Evolutionary conservation across 108 stramenopile species (phyloP).

Genomic region (Cyclotella choctawhatcheeana): DNA sequence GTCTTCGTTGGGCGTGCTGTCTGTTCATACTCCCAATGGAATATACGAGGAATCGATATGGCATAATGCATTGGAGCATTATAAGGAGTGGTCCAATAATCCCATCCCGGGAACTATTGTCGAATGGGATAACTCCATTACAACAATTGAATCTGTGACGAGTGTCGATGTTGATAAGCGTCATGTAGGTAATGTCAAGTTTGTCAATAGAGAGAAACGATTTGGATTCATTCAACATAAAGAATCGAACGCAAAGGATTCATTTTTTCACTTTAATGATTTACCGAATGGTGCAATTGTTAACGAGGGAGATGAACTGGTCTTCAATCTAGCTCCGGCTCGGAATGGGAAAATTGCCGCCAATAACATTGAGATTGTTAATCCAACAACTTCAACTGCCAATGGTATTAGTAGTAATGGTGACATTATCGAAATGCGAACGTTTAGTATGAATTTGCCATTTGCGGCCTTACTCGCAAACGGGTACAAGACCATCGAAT

Average conservation of each 20-base stretch:
- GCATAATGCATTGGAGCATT: conserved; percentile 53
- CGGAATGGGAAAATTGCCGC: conserved; percentile 58
- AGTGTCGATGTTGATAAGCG: conserved; percentile 32
- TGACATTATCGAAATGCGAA: conserved; percentile 47
- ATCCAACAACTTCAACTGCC: too few species aligned
- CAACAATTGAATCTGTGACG: conserved; percentile 16
- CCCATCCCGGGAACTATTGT: conserved; percentile 64
- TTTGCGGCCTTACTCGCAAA: conserved; percentile 83
- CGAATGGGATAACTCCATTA: conserved; percentile 60
- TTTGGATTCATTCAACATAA: conserved; percentile 70
- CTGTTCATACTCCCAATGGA: conserved; percentile 72
- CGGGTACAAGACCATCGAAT: conserved; percentile 83
- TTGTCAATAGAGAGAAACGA: conserved; percentile 54
- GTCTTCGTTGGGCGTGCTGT: conserved; percentile 65
- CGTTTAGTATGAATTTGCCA: conserved; percentile 83
- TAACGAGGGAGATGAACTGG: conserved; percentile 61
- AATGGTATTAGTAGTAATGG: conserved; percentile 17
- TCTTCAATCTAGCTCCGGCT: conserved; percentile 48
- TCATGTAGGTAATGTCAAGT: conserved; percentile 55
- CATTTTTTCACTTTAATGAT: conserved; percentile 74
- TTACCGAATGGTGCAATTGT: conserved; percentile 43
- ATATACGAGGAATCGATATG: conserved; percentile 57
- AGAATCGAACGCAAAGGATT: conserved; percentile 45
- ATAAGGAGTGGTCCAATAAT: conserved; percentile 52
- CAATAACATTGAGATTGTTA: conserved; percentile 45